phyloP scores from a whole-genome alignment of 177 flowering plant species.

The Vitis hybrid region DNA sequence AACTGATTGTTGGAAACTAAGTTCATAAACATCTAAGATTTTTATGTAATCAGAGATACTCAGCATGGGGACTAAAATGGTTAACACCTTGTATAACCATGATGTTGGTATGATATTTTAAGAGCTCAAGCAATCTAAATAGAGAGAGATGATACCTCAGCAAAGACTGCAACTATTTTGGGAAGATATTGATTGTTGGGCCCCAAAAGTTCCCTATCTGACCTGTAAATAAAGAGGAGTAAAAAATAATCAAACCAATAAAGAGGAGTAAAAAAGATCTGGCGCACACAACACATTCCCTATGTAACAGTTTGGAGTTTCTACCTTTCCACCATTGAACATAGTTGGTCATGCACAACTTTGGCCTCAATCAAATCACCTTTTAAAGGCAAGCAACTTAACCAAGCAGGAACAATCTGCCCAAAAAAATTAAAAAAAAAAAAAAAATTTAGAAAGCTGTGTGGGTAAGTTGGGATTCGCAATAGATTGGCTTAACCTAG shows the following conservation, averaged over 20 bases:
- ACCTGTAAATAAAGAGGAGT: slow-evolving; percentile 46
- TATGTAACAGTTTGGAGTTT: background rate
- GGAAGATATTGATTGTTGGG: slow-evolving; percentile 87
- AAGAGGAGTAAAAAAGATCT: too few relatives aligned
- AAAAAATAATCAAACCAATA: background rate
- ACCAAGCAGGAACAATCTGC: slow-evolving; percentile 93
- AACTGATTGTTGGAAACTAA: too few relatives aligned
- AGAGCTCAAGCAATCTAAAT: too few relatives aligned
- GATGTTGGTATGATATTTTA: too few relatives aligned
- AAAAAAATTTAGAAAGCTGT: background rate
- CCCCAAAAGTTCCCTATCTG: slow-evolving; percentile 84
- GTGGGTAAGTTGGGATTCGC: too few relatives aligned
- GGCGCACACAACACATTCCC: too few relatives aligned
- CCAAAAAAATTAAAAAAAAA: slow-evolving; percentile 4
- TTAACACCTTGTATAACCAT: background rate
- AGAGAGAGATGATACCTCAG: slow-evolving; percentile 57
- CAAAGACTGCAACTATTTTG: slow-evolving; percentile 85
- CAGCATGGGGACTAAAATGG: too few relatives aligned
- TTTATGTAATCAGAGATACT: too few relatives aligned
- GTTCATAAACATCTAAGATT: too few relatives aligned
- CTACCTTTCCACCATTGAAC: slow-evolving; percentile 93
- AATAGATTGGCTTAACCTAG: too few relatives aligned
- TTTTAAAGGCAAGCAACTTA: slow-evolving; percentile 87
- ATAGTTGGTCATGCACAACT: slow-evolving; percentile 96
- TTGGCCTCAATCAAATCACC: slow-evolving; percentile 92